Conservation (phyloP, 2,329 filamentous ascomycete species). For the Elsinoe australis region DNA sequence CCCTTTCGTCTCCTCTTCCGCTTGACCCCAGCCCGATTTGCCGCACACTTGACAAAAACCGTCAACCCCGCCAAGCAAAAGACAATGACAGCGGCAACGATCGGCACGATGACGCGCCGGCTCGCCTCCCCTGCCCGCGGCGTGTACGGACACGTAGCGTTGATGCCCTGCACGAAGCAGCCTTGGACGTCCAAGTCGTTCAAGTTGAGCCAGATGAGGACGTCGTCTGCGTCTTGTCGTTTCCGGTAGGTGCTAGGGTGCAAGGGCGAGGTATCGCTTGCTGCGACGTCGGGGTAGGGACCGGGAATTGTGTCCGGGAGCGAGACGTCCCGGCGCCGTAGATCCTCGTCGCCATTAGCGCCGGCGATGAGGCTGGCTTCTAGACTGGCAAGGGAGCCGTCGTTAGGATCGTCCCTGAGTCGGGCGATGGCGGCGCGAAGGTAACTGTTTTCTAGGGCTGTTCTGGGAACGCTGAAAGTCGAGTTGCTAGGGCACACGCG, state of each 20-base stretch:
- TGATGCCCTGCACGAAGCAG: constrained; percentile 55
- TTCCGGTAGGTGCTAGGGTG: constrained; percentile 14
- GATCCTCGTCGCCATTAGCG: neutral
- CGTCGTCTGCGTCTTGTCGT: constrained; percentile 26
- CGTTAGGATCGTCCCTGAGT: too few relatives aligned
- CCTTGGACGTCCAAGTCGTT: constrained; percentile 50
- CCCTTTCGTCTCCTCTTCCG: constrained; percentile 41
- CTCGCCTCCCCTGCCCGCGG: constrained; percentile 32
- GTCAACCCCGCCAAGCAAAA: constrained; percentile 54
- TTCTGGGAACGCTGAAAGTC: constrained; percentile 52
- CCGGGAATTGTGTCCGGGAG: neutral
- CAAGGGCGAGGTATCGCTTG: constrained; percentile 15
- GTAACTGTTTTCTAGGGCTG: constrained; percentile 56
- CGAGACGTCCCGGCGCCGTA: neutral
- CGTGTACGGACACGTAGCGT: constrained; percentile 53
- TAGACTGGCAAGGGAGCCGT: neutral
- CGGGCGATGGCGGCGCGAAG: constrained; percentile 33
- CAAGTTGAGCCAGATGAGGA: constrained; percentile 50
- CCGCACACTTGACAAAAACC: constrained; percentile 57
- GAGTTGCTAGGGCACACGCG: constrained; percentile 43
- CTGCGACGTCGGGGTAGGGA: constrained; percentile 24
- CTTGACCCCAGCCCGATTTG: constrained; percentile 49
- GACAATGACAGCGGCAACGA: constrained; percentile 55
- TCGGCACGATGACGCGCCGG: constrained; percentile 51
- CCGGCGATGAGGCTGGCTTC: neutral